Evolutionary conservation across 2,329 filamentous ascomycete species (phyloP), one percentile per base, ranked within the genome.

Genomic region (Fusarium abutilonis): DNA sequence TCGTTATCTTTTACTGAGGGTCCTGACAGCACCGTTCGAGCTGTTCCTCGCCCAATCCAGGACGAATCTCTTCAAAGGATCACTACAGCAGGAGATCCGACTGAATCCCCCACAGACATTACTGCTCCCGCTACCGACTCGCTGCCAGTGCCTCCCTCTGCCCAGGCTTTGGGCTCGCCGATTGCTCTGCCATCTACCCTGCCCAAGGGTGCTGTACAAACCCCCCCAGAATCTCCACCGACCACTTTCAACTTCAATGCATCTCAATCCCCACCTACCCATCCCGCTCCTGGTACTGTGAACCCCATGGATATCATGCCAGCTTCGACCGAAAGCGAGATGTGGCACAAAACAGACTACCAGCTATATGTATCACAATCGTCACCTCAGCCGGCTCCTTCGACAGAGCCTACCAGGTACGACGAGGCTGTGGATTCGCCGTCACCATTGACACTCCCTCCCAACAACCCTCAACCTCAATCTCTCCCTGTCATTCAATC

Each of bases 251-350:
- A 65, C 40, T 64, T 70, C 32, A 64, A 57, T 46, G 52, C 64
- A 8, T 70, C 71, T 21, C 68, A 74, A 44, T 72, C 71, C 17
- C 71, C 75, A 40, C 70, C 76, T 11, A 50, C 54, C 5, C 64
- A 75, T 43, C 74, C 80, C 32, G 74, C 77, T 2, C 77, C 78
- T 4, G 80, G 79, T 31, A 84, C 81, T 4, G 81, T 82, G 9
- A 84, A 83, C 36, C 82, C 82, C 1, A 83, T 83, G 78, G 80
- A 83, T 44, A 79, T 84, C 28, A 83, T 83, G 82, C 79, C 77
- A 6, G 72, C 77, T 4, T 74, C 73, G 14, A 77, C 76, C 4
- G 70, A 77, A 55, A 72, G 72, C 8, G 77, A 78, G 55, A 53
- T 74, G 26, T 76, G 73, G 71, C 71, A 78, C 46, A 68, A 72